Evolutionary conservation across 805 yeast species (phyloP), one percentile per base, ranked within the genome.

Genomic region (Metschnikowia matae): DNA sequence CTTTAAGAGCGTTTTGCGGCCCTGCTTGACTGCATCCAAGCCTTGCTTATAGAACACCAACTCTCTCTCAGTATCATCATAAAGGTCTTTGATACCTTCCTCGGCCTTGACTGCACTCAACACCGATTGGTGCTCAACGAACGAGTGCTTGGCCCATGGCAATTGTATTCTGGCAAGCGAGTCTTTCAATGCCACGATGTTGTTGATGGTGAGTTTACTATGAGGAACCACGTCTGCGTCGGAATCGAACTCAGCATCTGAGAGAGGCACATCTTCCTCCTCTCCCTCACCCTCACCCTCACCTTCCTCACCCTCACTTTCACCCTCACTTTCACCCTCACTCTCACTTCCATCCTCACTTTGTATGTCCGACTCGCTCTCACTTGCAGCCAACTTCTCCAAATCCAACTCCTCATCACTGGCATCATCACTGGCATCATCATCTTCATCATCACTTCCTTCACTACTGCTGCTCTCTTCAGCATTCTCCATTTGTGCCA

Each of bases 61-160:
- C 73, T 94, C 99, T 67, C 99, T 83, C 69, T 90, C 92, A 40
- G 97, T 87, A 62, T 94, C 99, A 64, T 94, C 97, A 62, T 91
- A 88, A 53, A 92, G 87, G 66, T 92, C 97, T 63, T 81, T 86
- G 62, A 87, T 85, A 49, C 81, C 81, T 18, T 80, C 66, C 63
- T 81, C 92, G 42, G 86, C 79, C 45, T 79, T 78, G 15, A 73
- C 79, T 13, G 74, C 71, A 40, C 91, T 78, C 13, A 85, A 78
- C 35, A 90, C 67, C 14, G 88, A 69, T 73, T 89, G 90, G 67
- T 88, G 96, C 71, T 94, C 98, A 56, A 79, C 81, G 71, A 94
- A 92, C 5, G 87, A 73, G 59, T 81, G 80, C 59, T 83, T 82
- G 17, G 75, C 68, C 79, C 83, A 77, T 14, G 88, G 87, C 49